Percentiles rank a stretch among this genome's conserved stretches.
Evolutionary conservation across 441 rosid genomes (phyloP).

Genomic region (Daphne laureola): DNA sequence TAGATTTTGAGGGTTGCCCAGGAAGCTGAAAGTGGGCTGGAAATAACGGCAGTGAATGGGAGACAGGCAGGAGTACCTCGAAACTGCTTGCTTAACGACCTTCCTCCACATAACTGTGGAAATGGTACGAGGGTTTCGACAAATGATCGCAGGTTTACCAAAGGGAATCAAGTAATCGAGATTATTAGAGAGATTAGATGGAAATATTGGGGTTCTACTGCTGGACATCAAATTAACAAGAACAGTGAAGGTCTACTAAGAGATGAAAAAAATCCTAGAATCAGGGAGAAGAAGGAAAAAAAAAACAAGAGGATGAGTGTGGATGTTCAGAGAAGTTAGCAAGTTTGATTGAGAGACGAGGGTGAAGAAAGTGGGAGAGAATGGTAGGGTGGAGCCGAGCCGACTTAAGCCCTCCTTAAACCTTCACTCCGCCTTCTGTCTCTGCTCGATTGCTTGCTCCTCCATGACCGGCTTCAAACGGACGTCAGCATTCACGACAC

Average conservation of each 20-base stretch:
- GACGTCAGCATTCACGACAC: too few species aligned
- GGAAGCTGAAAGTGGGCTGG: constrained; percentile 24
- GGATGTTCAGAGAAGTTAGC: neutral
- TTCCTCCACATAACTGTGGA: constrained; percentile 81
- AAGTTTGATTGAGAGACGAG: constrained; percentile 15
- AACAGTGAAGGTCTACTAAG: neutral
- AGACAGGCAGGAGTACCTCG: constrained; percentile 21
- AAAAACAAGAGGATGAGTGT: constrained; percentile 11
- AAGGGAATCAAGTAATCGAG: constrained; percentile 26
- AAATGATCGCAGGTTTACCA: constrained; percentile 22
- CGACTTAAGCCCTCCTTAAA: constrained; percentile 77
- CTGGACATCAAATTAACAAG: constrained; percentile 54
- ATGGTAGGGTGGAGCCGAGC: constrained; percentile 17
- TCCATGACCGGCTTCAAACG: too few species aligned
- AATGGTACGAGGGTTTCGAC: constrained; percentile 18
- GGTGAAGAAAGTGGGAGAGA: neutral
- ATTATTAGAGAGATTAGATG: constrained; percentile 18
- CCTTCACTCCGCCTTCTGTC: constrained; percentile 18
- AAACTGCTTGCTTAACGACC: constrained; percentile 49
- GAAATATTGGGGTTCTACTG: constrained; percentile 23
- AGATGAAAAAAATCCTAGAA: constrained; percentile 4
- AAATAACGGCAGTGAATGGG: constrained; percentile 12
- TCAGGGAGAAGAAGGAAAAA: constrained; percentile 9
- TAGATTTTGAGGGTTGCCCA: constrained; percentile 24
- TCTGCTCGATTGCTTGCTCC: too few species aligned